phyloP scores from a whole-genome alignment of 2,329 filamentous ascomycete genomes.

The Tolypocladium inflatum region DNA sequence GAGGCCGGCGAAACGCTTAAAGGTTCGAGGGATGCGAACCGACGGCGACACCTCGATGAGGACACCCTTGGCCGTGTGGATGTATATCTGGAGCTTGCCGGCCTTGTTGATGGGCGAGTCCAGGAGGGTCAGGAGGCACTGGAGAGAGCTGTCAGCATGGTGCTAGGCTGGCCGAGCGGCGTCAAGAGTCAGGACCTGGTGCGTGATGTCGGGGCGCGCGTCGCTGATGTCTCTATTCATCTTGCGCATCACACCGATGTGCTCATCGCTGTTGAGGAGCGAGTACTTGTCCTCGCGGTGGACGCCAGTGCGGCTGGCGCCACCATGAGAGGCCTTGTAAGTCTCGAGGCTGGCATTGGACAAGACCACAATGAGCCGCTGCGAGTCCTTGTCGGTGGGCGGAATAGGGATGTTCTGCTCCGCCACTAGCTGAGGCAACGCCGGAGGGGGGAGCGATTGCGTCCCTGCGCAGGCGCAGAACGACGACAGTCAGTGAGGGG shows the following conservation, averaged over 20 bases:
- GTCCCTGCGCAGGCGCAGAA: constrained; percentile 48
- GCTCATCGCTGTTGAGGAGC: constrained; percentile 95
- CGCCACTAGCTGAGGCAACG: constrained; percentile 83
- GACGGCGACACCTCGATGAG: constrained; percentile 97
- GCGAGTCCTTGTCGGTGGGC: constrained; percentile 77
- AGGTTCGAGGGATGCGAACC: constrained; percentile 93
- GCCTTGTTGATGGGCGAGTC: constrained; percentile 99
- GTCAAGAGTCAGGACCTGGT: constrained; percentile 58
- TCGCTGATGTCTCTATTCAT: constrained; percentile 99
- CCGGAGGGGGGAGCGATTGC: constrained; percentile 87
- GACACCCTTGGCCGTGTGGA: constrained; percentile 94
- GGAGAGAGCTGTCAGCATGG: constrained; percentile 30
- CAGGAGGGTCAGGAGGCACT: constrained; percentile 95
- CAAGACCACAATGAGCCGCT: constrained; percentile 87
- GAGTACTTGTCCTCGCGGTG: constrained; percentile 92
- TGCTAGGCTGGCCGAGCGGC: constrained; percentile 26
- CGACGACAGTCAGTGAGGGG: background rate
- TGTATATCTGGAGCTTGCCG: constrained; percentile 95
- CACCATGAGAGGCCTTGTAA: constrained; percentile 79
- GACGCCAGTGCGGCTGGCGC: constrained; percentile 51
- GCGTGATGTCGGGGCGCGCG: constrained; percentile 93
- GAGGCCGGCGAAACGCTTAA: constrained; percentile 95
- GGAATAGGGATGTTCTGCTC: constrained; percentile 85
- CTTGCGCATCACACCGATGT: constrained; percentile 98
- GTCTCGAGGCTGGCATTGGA: constrained; percentile 97